Evolutionary conservation across 345 rosid genomes (phyloP), one percentile per base, ranked within the genome.

Genomic region (Heritiera fomes): DNA sequence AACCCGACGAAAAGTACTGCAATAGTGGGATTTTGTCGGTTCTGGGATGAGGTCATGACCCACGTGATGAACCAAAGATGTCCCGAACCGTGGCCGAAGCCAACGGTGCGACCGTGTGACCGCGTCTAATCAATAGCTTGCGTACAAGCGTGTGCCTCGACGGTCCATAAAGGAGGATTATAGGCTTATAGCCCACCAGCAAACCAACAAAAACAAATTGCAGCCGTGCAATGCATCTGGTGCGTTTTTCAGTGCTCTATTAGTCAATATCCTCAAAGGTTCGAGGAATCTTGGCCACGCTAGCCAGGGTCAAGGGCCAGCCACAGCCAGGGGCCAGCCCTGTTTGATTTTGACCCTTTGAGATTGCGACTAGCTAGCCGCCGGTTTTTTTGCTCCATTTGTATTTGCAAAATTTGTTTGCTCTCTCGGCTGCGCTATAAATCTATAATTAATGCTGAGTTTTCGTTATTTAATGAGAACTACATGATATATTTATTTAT

Each of bases 11-110:
- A 52, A 34, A 8, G 38, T 12, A 17, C n/a, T 41, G 76, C 18
- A 53, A 38, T 56, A 40, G 40, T 73, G 50, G 61, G 76, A 73
- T 55, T 38, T 73, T 73, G 76, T 73, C 76, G 49, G 76, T 38
- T 55, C 28, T 55, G 55, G 9, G 75, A n/a, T 55, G 34, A 55
- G 34, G 76, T 17, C 43, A 41, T 5, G 43, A 41, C 5, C 43
- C 43, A 41, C 43, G 6, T 41, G 43, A 41, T 41, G 43, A 41
- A 5, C 43, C 75, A 34, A 72, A 47, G 47, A 34, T 72, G 18
- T 32, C 46, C 10, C 62, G 46, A 73, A 73, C 62, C 62, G 63
- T 18, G 1, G 18, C 47, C 55, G 32, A 73, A 53, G 6, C 76
- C 18, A 62, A 72, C 49, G 76, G 76, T 59, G 28, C 1, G 28